phyloP scores from a whole-genome alignment of 1,139 yeast genomes.

The Debaryomyces singareniensis region DNA sequence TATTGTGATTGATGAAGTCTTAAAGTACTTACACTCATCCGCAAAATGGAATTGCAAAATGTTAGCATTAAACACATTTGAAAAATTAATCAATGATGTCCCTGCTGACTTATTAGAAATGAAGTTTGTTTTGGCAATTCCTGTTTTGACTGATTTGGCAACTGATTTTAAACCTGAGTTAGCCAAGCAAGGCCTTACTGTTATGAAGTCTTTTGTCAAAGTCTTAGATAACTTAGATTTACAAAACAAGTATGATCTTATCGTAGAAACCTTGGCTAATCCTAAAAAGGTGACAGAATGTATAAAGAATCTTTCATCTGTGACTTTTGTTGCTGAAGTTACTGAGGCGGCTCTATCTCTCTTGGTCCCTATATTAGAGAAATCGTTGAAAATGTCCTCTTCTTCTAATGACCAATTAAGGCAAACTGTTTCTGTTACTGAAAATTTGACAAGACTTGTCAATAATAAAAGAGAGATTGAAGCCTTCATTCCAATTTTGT shows the following conservation, averaged over 20 bases:
- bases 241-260: constrained; percentile 76
- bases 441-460: constrained; percentile 90
- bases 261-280: constrained; percentile 83
- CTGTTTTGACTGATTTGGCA: constrained; percentile 79
- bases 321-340: constrained; percentile 96
- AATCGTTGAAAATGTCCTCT: constrained; percentile 82
- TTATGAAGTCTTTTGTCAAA: constrained; percentile 66
- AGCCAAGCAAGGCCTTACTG: constrained; percentile 73
- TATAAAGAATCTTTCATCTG: constrained; percentile 84
- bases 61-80: constrained; percentile 69
- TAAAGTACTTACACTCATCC: constrained; percentile 64
- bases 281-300: constrained; percentile 86
- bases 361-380: constrained; percentile 86
- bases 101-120: constrained; percentile 84
- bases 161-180: constrained; percentile 97
- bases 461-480: constrained; percentile 92
- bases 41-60: constrained; percentile 93
- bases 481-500: constrained; percentile 72
- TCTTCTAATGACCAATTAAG: constrained; percentile 94
- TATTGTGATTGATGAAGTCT: constrained; percentile 53
- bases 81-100: constrained; percentile 68
- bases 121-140: constrained; percentile 72
- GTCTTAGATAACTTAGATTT: constrained; percentile 90
- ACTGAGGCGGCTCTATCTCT: constrained; percentile 92
- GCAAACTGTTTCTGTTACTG: constrained; percentile 94